phyloP scores from a whole-genome alignment of 495 filamentous ascomycete species.

The Hyaloscypha finlandica region DNA sequence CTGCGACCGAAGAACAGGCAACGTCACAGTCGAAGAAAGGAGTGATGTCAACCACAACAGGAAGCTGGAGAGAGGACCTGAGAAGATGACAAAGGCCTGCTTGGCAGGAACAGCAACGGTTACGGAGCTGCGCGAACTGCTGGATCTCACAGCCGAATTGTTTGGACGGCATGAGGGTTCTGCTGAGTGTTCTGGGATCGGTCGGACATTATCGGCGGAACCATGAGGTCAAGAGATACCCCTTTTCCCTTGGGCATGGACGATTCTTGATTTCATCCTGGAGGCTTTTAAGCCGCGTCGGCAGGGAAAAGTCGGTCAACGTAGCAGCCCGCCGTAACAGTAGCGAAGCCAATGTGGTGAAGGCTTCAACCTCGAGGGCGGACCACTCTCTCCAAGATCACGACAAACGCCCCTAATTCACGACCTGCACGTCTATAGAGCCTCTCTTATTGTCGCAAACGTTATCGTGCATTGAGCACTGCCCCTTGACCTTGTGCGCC shows the following conservation, averaged over 20 bases:
- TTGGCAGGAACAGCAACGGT: background rate
- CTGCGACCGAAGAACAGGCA: background rate
- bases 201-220: background rate
- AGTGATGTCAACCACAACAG: background rate
- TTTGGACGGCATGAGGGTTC: background rate
- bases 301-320: conserved; percentile 4
- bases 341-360: conserved; percentile 20
- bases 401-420: conserved; percentile 12
- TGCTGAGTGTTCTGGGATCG: background rate
- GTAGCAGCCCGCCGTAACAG: conserved; percentile 3
- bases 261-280: background rate
- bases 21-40: background rate
- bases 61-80: background rate
- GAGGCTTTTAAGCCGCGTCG: background rate
- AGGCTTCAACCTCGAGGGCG: conserved; percentile 14
- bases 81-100: background rate
- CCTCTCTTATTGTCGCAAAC: conserved; percentile 6
- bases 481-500: conserved; percentile 13
- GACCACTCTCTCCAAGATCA: conserved; percentile 12
- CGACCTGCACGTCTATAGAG: conserved; percentile 7
- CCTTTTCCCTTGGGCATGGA: conserved; percentile 1
- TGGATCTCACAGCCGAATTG: background rate
- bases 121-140: background rate
- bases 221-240: background rate
- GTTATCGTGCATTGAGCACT: background rate